These are phyloP conservation scores for Vigna unguiculata DNA, from an alignment of 306 rosid species.

Conservation along the genomic window DNA sequence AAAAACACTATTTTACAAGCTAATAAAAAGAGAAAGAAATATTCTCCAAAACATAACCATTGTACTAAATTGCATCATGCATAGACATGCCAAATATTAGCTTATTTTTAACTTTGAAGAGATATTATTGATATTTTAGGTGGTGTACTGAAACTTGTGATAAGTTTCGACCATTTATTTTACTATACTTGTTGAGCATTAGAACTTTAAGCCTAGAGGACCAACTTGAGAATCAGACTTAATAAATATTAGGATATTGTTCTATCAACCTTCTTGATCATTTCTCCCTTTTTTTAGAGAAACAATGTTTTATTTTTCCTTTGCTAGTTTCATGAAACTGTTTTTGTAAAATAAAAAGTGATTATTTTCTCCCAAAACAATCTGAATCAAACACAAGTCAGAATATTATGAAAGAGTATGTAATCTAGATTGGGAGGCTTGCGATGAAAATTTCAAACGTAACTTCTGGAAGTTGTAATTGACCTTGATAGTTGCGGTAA, in stretches of 20 bases:
- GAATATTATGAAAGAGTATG: neutral
- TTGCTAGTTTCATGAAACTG: neutral
- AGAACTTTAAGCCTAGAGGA: neutral
- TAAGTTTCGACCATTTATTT: neutral
- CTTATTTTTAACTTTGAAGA: conserved; percentile 1
- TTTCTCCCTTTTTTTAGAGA: neutral
- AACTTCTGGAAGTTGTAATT: neutral
- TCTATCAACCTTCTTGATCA: conserved; percentile 21
- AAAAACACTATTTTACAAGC: neutral
- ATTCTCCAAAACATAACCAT: neutral
- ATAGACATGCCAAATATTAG: conserved; percentile 11
- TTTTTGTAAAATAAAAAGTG: neutral
- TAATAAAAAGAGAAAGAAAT: neutral
- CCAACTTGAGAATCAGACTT: conserved; percentile 1
- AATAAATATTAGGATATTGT: neutral
- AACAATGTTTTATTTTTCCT: neutral
- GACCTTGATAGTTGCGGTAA: neutral
- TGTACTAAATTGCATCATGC: neutral
- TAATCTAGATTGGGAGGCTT: neutral
- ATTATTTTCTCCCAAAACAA: conserved; percentile 1
- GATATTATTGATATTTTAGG: neutral
- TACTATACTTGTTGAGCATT: neutral
- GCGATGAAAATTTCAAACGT: conserved; percentile 7
- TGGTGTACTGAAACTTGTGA: neutral
- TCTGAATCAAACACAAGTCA: neutral